Evolutionary conservation across 2,329 filamentous ascomycete genomes (phyloP).

Genomic region (Diaporthe humulicola): DNA sequence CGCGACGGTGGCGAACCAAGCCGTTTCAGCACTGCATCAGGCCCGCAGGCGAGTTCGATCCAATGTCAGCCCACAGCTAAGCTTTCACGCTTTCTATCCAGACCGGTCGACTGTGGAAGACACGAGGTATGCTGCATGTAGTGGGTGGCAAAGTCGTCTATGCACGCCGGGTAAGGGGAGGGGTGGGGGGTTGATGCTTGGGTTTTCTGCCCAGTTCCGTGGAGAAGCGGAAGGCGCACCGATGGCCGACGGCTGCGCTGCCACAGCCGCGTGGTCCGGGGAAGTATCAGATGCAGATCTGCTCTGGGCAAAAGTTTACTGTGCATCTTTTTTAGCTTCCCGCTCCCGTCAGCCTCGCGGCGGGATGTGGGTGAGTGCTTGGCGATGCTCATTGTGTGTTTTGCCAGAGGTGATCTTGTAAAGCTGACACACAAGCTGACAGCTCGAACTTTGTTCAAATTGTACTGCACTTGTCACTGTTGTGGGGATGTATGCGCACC

Average conservation of each 20-base stretch:
- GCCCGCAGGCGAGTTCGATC: not conserved
- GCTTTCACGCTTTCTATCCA: not conserved
- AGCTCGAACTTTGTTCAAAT: not conserved
- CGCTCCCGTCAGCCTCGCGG: not conserved
- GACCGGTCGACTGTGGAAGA: not conserved
- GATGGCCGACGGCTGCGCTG: not conserved
- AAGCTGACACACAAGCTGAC: slow-evolving; percentile 1
- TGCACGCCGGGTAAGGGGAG: not conserved
- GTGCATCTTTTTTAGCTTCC: not conserved
- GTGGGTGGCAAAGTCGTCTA: not conserved
- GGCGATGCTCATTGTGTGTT: not conserved
- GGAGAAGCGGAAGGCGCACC: not conserved
- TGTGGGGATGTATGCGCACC: not conserved
- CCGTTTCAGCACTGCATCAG: slow-evolving; percentile 18
- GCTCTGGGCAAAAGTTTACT: not conserved
- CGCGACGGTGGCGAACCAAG: not conserved
- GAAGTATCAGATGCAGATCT: slow-evolving; percentile 23
- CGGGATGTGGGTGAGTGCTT: slow-evolving; percentile 1
- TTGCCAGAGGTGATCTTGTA: slow-evolving; percentile 7
- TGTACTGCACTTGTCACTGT: not conserved
- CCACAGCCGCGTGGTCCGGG: not conserved
- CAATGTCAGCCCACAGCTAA: not conserved
- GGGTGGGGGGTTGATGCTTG: no score
- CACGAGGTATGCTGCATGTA: no score
- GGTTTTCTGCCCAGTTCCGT: not conserved